Evolutionary conservation across 2,329 filamentous ascomycete species (phyloP).

Genomic region (Xylariaceae sp.): DNA sequence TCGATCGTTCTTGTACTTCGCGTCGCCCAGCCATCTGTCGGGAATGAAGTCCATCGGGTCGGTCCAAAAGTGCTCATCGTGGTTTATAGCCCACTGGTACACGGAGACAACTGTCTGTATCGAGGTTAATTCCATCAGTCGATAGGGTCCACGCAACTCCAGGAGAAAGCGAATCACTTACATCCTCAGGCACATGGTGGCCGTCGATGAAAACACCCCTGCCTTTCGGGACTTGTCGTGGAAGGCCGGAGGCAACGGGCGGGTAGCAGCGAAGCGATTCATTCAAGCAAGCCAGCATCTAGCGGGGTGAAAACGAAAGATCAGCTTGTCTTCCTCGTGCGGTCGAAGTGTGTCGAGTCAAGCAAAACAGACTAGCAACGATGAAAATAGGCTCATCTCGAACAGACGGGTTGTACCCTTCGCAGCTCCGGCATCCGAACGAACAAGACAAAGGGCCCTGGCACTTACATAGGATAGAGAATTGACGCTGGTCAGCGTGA

Average conservation of each 20-base stretch:
- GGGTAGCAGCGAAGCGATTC: constrained; percentile 41
- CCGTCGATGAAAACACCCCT: constrained; percentile 22
- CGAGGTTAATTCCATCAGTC: background rate
- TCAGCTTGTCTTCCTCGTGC: constrained; percentile 1
- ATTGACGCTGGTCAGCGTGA: background rate
- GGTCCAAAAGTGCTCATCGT: constrained; percentile 32
- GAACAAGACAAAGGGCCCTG: background rate
- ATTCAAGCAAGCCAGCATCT: constrained; percentile 37
- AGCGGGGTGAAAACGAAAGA: background rate
- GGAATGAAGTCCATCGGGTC: constrained; percentile 36
- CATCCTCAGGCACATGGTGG: constrained; percentile 22
- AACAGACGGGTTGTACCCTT: background rate
- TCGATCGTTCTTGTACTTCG: constrained; percentile 30
- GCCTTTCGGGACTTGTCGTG: constrained; percentile 20
- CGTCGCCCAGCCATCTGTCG: constrained; percentile 33
- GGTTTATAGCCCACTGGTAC: constrained; percentile 34
- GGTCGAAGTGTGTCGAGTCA: too few relatives aligned
- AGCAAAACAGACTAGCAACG: background rate
- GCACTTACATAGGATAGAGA: background rate
- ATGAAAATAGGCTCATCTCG: background rate
- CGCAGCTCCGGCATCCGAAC: background rate
- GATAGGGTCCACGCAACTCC: background rate
- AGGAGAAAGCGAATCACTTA: constrained; percentile 12
- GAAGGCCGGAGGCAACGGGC: constrained; percentile 23
- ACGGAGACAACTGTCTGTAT: constrained; percentile 32